Conservation (phyloP, 208 protist species). For the Trypanosoma scelopori region DNA sequence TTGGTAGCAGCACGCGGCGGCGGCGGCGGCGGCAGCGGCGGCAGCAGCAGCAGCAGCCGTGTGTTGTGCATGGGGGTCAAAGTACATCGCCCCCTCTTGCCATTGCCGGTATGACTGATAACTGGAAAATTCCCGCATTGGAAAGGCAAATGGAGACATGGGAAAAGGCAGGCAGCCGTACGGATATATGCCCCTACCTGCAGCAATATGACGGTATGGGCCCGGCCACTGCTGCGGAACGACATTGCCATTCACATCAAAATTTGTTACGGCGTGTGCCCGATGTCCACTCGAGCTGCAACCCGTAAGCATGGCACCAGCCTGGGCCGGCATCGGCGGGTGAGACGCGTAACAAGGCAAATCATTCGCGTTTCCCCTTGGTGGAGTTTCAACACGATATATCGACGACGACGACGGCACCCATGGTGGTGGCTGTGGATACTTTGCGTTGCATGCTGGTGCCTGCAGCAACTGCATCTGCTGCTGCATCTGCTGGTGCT, state of each 20-base stretch:
- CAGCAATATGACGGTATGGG: background rate
- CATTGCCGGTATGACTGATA: background rate
- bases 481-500: no score
- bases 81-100: background rate
- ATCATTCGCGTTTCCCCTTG: background rate
- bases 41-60: background rate
- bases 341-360: background rate
- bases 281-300: background rate
- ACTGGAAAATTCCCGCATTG: background rate
- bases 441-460: background rate
- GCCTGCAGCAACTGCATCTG: background rate
- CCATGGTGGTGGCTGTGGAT: background rate
- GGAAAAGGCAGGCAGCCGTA: background rate
- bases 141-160: background rate
- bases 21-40: no score
- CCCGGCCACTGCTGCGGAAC: background rate
- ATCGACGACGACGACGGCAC: background rate
- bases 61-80: background rate
- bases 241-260: background rate
- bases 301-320: background rate
- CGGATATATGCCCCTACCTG: constrained; percentile 1
- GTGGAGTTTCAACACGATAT: constrained; percentile 1
- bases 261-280: background rate
- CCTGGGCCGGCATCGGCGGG: background rate
- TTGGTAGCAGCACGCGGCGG: no score